These are phyloP conservation scores for Inga oerstediana DNA, from an alignment of 306 rosid species.

Conservation along the genomic window DNA sequence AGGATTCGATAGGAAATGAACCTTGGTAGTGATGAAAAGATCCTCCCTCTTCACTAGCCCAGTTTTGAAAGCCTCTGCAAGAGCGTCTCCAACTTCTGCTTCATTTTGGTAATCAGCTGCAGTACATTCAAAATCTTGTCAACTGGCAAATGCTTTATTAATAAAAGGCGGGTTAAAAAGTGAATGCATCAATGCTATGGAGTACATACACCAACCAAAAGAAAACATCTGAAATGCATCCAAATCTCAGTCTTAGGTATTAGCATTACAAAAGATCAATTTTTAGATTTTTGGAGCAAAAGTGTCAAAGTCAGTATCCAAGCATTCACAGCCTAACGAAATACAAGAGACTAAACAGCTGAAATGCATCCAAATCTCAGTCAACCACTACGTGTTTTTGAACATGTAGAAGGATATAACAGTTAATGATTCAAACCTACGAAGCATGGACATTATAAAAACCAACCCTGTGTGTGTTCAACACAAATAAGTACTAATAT, in stretches of 20 bases:
- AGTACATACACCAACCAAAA: neutral
- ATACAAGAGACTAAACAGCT: neutral
- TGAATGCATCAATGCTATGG: neutral
- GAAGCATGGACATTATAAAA: neutral
- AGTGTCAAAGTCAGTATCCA: neutral
- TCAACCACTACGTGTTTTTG: neutral
- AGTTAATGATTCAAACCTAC: neutral
- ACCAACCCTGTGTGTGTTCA: neutral
- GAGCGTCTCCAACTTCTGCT: slow-evolving; percentile 81
- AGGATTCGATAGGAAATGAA: slow-evolving; percentile 25
- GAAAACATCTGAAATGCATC: neutral
- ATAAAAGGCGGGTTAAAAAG: neutral
- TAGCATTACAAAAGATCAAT: neutral
- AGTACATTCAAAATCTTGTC: slow-evolving; percentile 30
- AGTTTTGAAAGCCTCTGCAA: slow-evolving; percentile 66
- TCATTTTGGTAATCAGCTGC: slow-evolving; percentile 85
- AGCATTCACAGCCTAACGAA: neutral
- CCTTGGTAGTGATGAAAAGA: slow-evolving; percentile 87
- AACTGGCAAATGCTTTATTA: slow-evolving; percentile 17
- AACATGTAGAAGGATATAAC: neutral
- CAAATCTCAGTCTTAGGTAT: neutral
- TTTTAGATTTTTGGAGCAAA: neutral
- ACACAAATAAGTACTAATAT: neutral
- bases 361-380: neutral
- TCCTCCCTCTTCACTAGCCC: slow-evolving; percentile 90